phyloP scores from a whole-genome alignment of 257 asterid species.

The Parsonsia alboflavescens region DNA sequence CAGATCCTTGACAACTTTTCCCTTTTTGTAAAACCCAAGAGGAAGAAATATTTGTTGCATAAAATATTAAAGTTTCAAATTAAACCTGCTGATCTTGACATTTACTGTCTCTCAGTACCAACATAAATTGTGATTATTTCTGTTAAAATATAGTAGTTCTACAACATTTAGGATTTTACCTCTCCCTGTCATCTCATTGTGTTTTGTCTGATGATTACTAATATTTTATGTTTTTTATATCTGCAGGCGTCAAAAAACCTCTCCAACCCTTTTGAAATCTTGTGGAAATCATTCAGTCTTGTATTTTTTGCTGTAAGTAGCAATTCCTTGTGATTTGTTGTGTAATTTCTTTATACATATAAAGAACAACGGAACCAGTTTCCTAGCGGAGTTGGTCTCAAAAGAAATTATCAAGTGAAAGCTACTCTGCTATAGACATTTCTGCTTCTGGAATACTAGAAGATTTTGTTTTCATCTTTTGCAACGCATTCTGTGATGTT shows the following conservation, averaged over 20 bases:
- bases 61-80: neutral
- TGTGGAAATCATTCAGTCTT: slow-evolving; percentile 96
- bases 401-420: neutral
- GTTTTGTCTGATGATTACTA: neutral
- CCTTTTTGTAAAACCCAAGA: neutral
- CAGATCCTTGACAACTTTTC: neutral
- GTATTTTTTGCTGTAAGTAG: slow-evolving; percentile 89
- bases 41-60: neutral
- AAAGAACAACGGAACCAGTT: neutral
- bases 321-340: slow-evolving; percentile 6
- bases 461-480: neutral
- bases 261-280: slow-evolving; percentile 76
- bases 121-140: neutral
- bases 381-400: neutral
- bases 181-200: neutral
- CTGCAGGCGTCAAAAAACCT: slow-evolving; percentile 58
- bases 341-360: no score
- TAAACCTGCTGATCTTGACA: neutral
- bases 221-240: slow-evolving; percentile 10
- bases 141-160: neutral
- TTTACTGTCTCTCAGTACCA: neutral
- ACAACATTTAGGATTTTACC: neutral
- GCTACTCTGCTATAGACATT: neutral
- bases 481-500: neutral
- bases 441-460: neutral